These are phyloP conservation scores for Cladobotryum mycophilum DNA, from an alignment of 2,329 filamentous ascomycete species.

Conservation along the genomic window DNA sequence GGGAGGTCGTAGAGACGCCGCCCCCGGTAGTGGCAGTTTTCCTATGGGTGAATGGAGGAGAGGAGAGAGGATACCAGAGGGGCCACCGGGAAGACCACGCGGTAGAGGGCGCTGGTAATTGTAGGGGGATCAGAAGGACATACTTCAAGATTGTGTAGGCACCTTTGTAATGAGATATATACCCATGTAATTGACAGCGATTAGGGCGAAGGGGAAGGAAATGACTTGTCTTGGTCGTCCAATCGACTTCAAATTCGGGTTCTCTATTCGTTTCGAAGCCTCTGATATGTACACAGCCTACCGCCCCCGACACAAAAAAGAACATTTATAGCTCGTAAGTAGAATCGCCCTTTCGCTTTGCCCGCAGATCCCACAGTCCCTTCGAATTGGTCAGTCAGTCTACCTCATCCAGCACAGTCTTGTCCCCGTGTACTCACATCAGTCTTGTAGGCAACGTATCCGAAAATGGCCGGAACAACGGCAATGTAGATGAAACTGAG, in stretches of 20 bases:
- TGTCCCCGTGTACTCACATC: constrained; percentile 63
- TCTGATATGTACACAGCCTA: constrained; percentile 36
- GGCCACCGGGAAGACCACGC: constrained; percentile 26
- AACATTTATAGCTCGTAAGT: constrained; percentile 64
- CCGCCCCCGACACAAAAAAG: constrained; percentile 11
- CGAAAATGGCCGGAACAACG: constrained; percentile 64
- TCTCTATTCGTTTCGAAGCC: constrained; percentile 23
- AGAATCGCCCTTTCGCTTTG: constrained; percentile 83
- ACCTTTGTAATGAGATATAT: constrained; percentile 18
- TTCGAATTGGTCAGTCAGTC: constrained; percentile 33
- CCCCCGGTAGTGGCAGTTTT: constrained; percentile 28
- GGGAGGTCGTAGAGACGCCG: constrained; percentile 33
- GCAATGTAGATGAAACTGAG: constrained; percentile 72
- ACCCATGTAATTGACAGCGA: constrained; percentile 17
- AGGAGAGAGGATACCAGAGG: constrained; percentile 56
- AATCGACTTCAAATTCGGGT: constrained; percentile 5
- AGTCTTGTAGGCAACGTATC: constrained; percentile 68
- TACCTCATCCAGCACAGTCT: not conserved
- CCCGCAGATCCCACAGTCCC: constrained; percentile 82
- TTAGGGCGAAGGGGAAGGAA: not conserved
- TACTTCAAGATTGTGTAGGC: not conserved
- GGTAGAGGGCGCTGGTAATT: constrained; percentile 25
- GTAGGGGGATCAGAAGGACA: not conserved
- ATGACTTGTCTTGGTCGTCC: not conserved
- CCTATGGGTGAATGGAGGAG: constrained; percentile 59